Evolutionary conservation across 2,329 filamentous ascomycete species (phyloP).

Genomic region (Xylaria hypoxylon): DNA sequence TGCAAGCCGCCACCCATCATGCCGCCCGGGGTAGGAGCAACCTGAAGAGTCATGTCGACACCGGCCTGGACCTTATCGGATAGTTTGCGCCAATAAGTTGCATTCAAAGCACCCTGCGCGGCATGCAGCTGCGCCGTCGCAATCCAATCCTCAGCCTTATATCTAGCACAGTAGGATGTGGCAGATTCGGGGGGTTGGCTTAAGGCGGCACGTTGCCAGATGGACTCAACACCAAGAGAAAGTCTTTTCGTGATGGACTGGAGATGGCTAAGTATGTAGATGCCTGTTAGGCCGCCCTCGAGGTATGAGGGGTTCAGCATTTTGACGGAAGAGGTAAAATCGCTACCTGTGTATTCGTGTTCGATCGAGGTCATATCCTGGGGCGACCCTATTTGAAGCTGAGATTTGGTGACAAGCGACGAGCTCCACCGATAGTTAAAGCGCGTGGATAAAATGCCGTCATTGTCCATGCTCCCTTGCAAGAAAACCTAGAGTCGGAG

Average conservation of each 20-base stretch:
- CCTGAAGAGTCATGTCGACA: constrained; percentile 91
- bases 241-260: constrained; percentile 91
- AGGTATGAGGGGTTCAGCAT: constrained; percentile 94
- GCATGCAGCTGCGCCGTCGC: constrained; percentile 90
- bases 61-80: constrained; percentile 97
- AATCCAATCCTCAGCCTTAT: constrained; percentile 93
- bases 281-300: constrained; percentile 92
- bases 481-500: constrained; percentile 78
- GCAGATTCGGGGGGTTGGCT: constrained; percentile 90
- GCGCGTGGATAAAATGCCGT: constrained; percentile 85
- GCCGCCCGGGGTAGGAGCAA: constrained; percentile 71
- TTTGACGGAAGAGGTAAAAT: constrained; percentile 95
- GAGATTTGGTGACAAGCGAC: constrained; percentile 85
- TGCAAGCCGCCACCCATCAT: constrained; percentile 81
- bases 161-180: constrained; percentile 89
- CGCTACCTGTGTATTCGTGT: constrained; percentile 91
- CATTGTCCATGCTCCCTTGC: constrained; percentile 95
- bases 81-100: constrained; percentile 92
- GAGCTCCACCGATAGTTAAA: constrained; percentile 93
- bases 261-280: constrained; percentile 95
- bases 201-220: constrained; percentile 90
- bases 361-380: constrained; percentile 94
- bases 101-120: constrained; percentile 86
- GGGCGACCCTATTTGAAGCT: constrained; percentile 78
- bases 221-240: constrained; percentile 85